A percentile compares a stretch with the other conserved stretches of the same genome.
Conservation (phyloP, 2,329 filamentous ascomycete genomes). For the Neonectria ditissima region DNA sequence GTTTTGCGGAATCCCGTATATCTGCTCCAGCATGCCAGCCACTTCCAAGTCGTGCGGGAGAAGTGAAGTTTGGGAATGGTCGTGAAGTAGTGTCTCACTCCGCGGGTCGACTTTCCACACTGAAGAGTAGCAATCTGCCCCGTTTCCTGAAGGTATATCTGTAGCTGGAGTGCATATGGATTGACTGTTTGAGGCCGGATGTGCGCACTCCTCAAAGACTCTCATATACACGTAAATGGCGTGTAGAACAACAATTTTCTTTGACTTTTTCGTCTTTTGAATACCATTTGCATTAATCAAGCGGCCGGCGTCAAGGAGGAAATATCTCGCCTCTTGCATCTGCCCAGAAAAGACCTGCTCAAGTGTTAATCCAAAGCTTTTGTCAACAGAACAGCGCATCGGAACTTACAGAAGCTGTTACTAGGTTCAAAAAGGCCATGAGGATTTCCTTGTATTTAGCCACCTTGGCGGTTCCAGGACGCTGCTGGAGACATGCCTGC, state of each 20-base stretch:
- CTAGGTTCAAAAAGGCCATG: constrained; percentile 1
- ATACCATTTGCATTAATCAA: constrained; percentile 3
- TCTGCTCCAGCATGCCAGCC: background rate
- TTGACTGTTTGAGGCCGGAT: background rate
- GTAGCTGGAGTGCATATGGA: background rate
- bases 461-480: background rate
- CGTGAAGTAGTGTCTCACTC: background rate
- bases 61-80: background rate
- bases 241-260: background rate
- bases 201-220: constrained; percentile 1
- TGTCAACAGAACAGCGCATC: fast-evolving
- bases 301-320: background rate
- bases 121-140: background rate
- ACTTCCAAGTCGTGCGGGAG: background rate
- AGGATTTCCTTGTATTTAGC: constrained; percentile 3
- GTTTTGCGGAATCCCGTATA: constrained; percentile 1
- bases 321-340: constrained; percentile 1
- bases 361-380: background rate
- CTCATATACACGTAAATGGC: constrained; percentile 4
- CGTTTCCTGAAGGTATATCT: background rate
- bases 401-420: background rate
- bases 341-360: background rate
- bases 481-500: background rate
- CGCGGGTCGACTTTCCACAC: background rate
- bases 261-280: constrained; percentile 1